Evolutionary conservation across 208 protist genomes (phyloP), one percentile per base, ranked within the genome.

Genomic region (Wallacemonas collosoma): DNA sequence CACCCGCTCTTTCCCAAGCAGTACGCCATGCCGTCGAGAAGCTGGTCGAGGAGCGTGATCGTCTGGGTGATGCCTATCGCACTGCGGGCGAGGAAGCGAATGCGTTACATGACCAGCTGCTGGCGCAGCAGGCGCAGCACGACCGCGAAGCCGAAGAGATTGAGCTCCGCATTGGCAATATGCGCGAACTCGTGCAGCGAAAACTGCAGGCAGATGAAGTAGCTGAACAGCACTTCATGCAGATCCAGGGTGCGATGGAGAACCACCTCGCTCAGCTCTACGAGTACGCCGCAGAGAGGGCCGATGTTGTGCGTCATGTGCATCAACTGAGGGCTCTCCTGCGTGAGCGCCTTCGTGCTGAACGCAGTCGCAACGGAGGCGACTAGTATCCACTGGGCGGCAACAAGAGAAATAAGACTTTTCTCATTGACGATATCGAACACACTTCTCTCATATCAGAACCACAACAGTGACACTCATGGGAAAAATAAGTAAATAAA

Each of bases 201-300:
- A 93, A 93, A 73, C 72, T 87, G 26, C 47, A 80, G n/a, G 83
- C 76, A 1, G 88, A 91, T 35, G 79, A 80, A 48, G 72, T 85
- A 5, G 68, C 84, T 26, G 88, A 90, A 78, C 67, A 76, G 56
- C 75, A 91, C 17, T 70, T 77, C 41, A 57, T 62, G 17, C 79
- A 93, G 71, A 76, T 88, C 35, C 74, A 88, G 69, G 63, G 54
- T 2, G 57, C 75, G 55, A 79, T 87, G 73, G 78, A 82, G 36
- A 58, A 68, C 2, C 83, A 85, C 66, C 61, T 87, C 48, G 12
- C 70, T 15, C 75, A 83, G 53, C 53, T 90, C 35, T 75, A 76
- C 40, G 58, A 68, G 11, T 71, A 73, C 48, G 73, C 78, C n/a
- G 57, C 48, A 15, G 75, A 88, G 58, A 67, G 73, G 48, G 70